Evolutionary conservation across 1,284 basidiomycete species (phyloP).

Genomic region (Cryptococcus sp.): DNA sequence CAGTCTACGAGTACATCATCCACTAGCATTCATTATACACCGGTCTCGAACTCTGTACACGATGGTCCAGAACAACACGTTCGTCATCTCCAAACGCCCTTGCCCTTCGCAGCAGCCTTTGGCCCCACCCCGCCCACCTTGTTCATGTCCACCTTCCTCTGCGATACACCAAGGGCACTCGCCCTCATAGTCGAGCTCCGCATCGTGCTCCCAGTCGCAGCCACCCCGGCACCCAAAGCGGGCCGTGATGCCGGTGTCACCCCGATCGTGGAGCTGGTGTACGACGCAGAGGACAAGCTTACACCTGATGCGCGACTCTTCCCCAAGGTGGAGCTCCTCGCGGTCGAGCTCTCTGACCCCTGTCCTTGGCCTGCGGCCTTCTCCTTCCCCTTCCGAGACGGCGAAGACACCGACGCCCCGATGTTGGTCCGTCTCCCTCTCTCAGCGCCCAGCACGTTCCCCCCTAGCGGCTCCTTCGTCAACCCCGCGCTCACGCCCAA

Average conservation of each 20-base stretch:
- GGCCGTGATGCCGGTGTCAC: neutral
- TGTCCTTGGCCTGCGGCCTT: neutral
- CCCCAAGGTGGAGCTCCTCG: slow-evolving; percentile 4
- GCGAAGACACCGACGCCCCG: neutral
- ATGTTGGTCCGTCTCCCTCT: slow-evolving; percentile 22
- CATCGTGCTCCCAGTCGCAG: neutral
- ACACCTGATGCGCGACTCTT: slow-evolving; percentile 8
- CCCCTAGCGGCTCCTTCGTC: slow-evolving; percentile 2
- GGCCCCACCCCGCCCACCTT: slow-evolving; percentile 16
- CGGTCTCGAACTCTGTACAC: neutral
- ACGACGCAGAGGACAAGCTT: neutral
- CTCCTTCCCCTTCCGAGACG: slow-evolving; percentile 8
- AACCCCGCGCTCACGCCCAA: neutral
- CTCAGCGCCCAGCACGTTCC: slow-evolving; percentile 22
- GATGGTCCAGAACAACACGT: neutral
- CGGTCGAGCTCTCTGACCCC: neutral
- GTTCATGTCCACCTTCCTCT: slow-evolving; percentile 15
- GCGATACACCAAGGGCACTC: neutral
- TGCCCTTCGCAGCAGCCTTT: slow-evolving; percentile 14
- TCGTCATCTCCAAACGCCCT: slow-evolving; percentile 17
- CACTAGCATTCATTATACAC: too few relatives aligned
- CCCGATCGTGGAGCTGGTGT: neutral
- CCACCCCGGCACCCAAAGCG: neutral
- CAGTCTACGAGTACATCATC: too few relatives aligned
- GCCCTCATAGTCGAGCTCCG: neutral